Evolutionary conservation across 2,329 filamentous ascomycete genomes (phyloP), one percentile per base, ranked within the genome.

Genomic region (Shiraia bambusicola): DNA sequence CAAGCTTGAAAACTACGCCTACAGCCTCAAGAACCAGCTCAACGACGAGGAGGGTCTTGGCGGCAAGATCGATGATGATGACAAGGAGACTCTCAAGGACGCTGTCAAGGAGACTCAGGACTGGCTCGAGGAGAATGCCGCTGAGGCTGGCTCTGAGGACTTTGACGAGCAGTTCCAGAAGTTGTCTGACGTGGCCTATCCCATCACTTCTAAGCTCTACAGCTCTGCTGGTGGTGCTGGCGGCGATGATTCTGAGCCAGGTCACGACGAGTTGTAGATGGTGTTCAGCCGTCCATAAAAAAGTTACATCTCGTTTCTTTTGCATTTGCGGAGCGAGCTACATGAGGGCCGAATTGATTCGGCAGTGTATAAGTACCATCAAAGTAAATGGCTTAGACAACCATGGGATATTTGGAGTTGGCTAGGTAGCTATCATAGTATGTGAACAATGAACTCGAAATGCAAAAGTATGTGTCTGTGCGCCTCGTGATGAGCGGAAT

Each of bases 81-180:
- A 98, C 76, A 97, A 97, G 87, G 91, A 97, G 76, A 84, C 89
- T 63, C 83, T 98, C 61, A 76, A 95, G 54, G 91, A 96, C 57
- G 93, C 93, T 52, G 84, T 98, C 76, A 97, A 97, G 87, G 93
- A 98, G 79, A 79, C 89, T 52, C 86, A 85, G 62, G 91, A 96
- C 72, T 98, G 93, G 93, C 85, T 98, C 47, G 91, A 96, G 61
- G 89, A 95, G 82, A 94, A 96, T 76, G 88, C 82, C 56, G 83
- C 86, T 56, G 86, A 86, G 37, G 93, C 93, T 53, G 82, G 79
- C 58, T 80, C 89, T 46, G 92, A 96, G 78, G 93, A 97, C 78
- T 96, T 97, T 64, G 91, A 96, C 75, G 93, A 98, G 83, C 92
- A 97, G 80, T 95, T 94, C 81, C 92, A 98, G 87, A 96, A 96